Base-by-base conservation (phyloP, 306 rosid species). In the Quercus variabilis region DNA sequence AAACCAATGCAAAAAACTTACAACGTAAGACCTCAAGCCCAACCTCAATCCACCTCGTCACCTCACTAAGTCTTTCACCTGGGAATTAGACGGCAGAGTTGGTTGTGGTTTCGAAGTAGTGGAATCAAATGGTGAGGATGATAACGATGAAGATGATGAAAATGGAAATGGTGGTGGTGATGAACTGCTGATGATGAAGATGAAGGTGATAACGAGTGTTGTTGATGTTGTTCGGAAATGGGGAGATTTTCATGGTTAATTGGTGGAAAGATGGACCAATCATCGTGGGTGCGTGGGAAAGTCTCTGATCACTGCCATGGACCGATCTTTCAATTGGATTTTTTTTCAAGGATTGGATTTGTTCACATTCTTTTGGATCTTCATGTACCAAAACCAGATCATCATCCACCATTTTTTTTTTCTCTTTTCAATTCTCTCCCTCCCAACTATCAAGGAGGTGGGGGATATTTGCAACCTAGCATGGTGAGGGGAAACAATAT, bases 161-260 rank as follows among this genome's bases (percentile, higher is more conserved):
- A 35, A 73, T 7, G 70, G 54, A 0, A 25, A 78, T 1, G 76
- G 70, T 7, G 84, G 76, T 2, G 78, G 68, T 2, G 71, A 62
- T 1, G 55, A 12, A 86, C 69, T 2, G 78, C 43, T 1, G 65
- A 69, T 1, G 55, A 76, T 5, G 65, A 54, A 0, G 26, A 25
- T 15, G 15, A 68, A 19, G 35, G 35, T 13, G 78, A 60, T 19
- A 55, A 49, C 5, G 78, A 70, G 73, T 46, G 59, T 33, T 55
- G 64, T 3, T 69, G 72, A 31, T 79, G 55, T 30, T 56, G 26
- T 49, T 21, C 20, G 3, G 80, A 75, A 55, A 55, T 74, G 79
- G 54, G 82, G 11, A 88, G 87, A 68, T 86, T 88, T 88, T 88
- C 90, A 69, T 88, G 91, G 62, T 86, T 81, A 11, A 57, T 57